A percentile compares a stretch with the other conserved stretches of the same genome.
These are phyloP conservation scores for Cladophialophora bantiana DNA, from an alignment of 2,329 filamentous ascomycete species.

Conservation along the genomic window DNA sequence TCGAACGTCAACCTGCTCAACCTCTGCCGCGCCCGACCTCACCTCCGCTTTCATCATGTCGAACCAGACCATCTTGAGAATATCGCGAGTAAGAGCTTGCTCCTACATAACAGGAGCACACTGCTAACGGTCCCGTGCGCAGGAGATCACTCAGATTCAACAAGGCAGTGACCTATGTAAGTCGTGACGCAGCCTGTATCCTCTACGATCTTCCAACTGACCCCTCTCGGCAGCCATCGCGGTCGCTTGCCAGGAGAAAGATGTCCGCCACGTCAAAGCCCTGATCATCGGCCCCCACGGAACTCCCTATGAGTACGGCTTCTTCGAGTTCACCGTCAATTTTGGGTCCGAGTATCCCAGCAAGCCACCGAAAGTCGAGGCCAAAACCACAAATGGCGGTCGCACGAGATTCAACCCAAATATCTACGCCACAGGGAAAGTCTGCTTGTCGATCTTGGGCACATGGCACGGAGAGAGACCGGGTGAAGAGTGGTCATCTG, in stretches of 20 bases:
- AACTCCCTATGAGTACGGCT: constrained; percentile 95
- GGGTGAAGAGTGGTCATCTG: constrained; percentile 95
- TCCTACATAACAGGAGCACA: neutral
- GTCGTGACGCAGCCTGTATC: constrained; percentile 42
- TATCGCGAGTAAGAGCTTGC: constrained; percentile 71
- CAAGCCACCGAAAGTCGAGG: constrained; percentile 66
- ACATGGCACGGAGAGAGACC: constrained; percentile 86
- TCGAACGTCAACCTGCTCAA: neutral
- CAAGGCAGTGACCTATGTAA: constrained; percentile 82
- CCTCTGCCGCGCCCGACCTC: constrained; percentile 1
- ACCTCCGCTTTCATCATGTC: constrained; percentile 61
- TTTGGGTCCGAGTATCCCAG: constrained; percentile 73
- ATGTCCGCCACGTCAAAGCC: constrained; percentile 86
- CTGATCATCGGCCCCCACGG: constrained; percentile 92
- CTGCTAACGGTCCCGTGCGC: constrained; percentile 34
- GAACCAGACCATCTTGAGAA: constrained; percentile 86
- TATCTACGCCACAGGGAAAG: constrained; percentile 88
- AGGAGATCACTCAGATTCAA: constrained; percentile 89
- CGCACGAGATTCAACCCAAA: constrained; percentile 94
- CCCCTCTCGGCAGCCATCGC: constrained; percentile 65
- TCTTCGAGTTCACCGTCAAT: constrained; percentile 77
- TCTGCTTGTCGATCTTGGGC: constrained; percentile 93
- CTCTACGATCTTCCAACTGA: constrained; percentile 28
- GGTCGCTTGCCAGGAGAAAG: constrained; percentile 83
- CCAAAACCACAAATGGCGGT: constrained; percentile 86